A percentile compares a stretch with the other conserved stretches of the same genome.
phyloP scores from a whole-genome alignment of 1,284 basidiomycete species.

The Leucocoprinus gongylophorus region DNA sequence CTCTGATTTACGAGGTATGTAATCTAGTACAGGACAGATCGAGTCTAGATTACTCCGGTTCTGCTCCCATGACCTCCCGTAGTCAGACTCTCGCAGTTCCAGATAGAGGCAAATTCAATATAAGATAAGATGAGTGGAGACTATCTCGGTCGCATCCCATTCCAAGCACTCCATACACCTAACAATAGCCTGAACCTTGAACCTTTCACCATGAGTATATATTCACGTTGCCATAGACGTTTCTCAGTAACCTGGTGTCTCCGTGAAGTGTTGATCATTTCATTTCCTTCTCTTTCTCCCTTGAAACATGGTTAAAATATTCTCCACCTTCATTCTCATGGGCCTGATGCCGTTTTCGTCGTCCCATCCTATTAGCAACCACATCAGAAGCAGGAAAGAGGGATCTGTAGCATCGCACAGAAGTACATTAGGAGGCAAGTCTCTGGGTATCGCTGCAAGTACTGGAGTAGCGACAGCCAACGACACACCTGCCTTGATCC shows the following conservation, averaged over 20 bases:
- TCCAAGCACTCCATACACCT: neutral
- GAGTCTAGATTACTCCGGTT: too few species aligned
- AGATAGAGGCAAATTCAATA: too few species aligned
- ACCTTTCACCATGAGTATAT: neutral
- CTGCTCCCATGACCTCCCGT: too few species aligned
- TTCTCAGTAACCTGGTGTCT: neutral
- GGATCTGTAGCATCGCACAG: neutral
- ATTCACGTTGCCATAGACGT: neutral
- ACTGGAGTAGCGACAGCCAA: neutral
- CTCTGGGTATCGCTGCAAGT: neutral
- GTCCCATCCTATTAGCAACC: neutral
- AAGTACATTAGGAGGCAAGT: neutral
- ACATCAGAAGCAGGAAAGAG: neutral
- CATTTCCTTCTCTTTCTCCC: neutral
- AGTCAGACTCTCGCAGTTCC: too few species aligned
- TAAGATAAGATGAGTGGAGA: too few species aligned
- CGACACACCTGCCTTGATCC: neutral
- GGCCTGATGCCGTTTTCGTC: neutral
- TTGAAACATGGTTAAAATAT: neutral
- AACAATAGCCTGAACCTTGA: neutral
- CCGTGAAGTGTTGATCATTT: slow-evolving; percentile 2
- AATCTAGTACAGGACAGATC: too few species aligned
- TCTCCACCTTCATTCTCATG: neutral
- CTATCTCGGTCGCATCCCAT: neutral
- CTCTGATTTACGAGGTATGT: too few species aligned